Evolutionary conservation across 345 rosid species (phyloP).

Genomic region (Excoecaria cochinchinensis): DNA sequence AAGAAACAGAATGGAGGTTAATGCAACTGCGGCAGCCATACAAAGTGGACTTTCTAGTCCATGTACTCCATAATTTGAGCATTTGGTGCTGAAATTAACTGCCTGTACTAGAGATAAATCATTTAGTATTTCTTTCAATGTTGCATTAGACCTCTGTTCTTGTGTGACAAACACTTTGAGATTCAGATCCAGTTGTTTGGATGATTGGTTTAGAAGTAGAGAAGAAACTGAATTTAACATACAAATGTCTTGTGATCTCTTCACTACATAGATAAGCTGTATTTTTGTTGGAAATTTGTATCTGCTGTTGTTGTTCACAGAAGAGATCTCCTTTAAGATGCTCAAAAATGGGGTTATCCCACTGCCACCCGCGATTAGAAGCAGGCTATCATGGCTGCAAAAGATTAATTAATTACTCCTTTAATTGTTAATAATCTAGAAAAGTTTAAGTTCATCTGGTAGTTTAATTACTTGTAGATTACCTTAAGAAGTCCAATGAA

Average conservation of each 20-base stretch:
- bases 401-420: not conserved
- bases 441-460: not conserved
- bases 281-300: constrained; percentile 41
- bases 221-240: constrained; percentile 55
- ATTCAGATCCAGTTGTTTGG: constrained; percentile 41
- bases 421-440: not conserved
- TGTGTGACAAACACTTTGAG: constrained; percentile 63
- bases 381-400: constrained; percentile 69
- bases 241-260: constrained; percentile 54
- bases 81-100: constrained; percentile 41
- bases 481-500: constrained; percentile 65
- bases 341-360: constrained; percentile 84
- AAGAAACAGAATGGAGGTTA: constrained; percentile 46
- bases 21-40: constrained; percentile 45
- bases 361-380: constrained; percentile 76
- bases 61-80: constrained; percentile 41
- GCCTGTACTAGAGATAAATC: constrained; percentile 42
- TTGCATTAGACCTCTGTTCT: constrained; percentile 40
- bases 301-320: constrained; percentile 33
- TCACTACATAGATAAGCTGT: constrained; percentile 57
- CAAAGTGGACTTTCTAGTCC: constrained; percentile 46
- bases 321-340: constrained; percentile 63
- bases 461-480: not conserved
- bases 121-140: constrained; percentile 43
- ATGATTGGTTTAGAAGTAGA: constrained; percentile 41